Conservation (phyloP, 768 basidiomycete species). For the Chalciporus sphaerocephalus region DNA sequence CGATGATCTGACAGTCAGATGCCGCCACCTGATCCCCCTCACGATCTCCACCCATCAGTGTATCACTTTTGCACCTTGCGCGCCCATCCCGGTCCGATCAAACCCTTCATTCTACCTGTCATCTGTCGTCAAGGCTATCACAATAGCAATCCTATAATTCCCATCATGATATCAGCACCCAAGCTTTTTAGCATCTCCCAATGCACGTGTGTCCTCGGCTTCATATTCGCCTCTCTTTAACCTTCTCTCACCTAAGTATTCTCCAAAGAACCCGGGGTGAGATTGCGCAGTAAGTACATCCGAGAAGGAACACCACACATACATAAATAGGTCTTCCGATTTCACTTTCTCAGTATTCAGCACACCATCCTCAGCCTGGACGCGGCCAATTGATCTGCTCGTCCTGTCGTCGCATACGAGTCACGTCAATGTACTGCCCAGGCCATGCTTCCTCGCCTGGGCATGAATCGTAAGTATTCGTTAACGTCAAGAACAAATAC, state of each 20-base stretch:
- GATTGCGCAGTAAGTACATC: neutral
- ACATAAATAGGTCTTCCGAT: neutral
- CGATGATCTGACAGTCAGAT: neutral
- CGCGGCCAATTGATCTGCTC: constrained; percentile 69
- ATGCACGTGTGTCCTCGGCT: constrained; percentile 1
- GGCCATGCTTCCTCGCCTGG: constrained; percentile 68
- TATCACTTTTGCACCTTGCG: neutral
- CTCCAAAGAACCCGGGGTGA: neutral
- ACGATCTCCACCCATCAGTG: neutral
- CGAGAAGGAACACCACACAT: neutral
- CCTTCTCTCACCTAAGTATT: neutral
- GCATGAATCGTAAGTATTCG: constrained; percentile 11
- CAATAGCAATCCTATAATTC: constrained; percentile 8
- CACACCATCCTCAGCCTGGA: constrained; percentile 41
- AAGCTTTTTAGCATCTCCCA: neutral
- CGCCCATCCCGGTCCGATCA: constrained; percentile 9
- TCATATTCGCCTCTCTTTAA: neutral
- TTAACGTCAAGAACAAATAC: constrained; percentile 1
- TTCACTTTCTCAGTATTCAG: neutral
- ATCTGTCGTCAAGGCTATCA: constrained; percentile 17
- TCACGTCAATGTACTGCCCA: constrained; percentile 73
- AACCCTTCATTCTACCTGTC: constrained; percentile 9
- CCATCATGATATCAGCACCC: constrained; percentile 6
- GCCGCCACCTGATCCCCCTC: too few species aligned
- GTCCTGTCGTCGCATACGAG: constrained; percentile 50